Evolutionary conservation across 768 basidiomycete genomes (phyloP), one percentile per base, ranked within the genome.

Genomic region (Exsudoporus frostii): DNA sequence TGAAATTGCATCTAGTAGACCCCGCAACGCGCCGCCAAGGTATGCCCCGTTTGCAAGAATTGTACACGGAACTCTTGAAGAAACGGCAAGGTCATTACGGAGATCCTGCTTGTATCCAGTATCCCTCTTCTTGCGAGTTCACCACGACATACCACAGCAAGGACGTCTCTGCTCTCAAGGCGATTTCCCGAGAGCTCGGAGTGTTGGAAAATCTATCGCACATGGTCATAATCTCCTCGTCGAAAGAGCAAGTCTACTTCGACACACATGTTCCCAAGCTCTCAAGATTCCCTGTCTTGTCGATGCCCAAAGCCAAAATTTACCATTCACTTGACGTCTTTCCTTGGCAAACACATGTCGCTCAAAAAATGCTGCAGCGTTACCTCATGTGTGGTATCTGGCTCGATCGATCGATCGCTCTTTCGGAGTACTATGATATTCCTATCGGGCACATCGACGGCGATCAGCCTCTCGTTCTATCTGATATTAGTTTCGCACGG

Each of bases 361-460:
- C 85, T 0, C 77, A 84, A 57, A 91, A 90, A 68, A 88, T 98
- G 86, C 69, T 97, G 50, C 79, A 74, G 22, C 88, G 93, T 33
- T 98, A 93, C 65, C 75, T 98, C 20, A 76, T 77, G 33, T 70
- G 92, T 37, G 90, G 92, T 1, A 59, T 73, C 3, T 96, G 92
- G 90, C 70, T 98, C 38, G 86, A 91, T 61, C 80, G 87, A 22
- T 79, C 86, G 58, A 77, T 90, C 4, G 80, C 87, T 6, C 80
- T 94, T 34, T 89, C 96, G 0, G 82, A 88, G 58, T 95, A 97
- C 63, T 95, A 92, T 64, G 92, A 98, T 67, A 79, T 98, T 6
- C 96, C 97, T 1, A 75, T 95, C 14, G 93, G 96, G 17, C 93
- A 99, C 65, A 79, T 98, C 36, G 92, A 94, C 38, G 86, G 88